phyloP scores from a whole-genome alignment of 1,284 basidiomycete genomes.

The Ganoderma resinaceum region DNA sequence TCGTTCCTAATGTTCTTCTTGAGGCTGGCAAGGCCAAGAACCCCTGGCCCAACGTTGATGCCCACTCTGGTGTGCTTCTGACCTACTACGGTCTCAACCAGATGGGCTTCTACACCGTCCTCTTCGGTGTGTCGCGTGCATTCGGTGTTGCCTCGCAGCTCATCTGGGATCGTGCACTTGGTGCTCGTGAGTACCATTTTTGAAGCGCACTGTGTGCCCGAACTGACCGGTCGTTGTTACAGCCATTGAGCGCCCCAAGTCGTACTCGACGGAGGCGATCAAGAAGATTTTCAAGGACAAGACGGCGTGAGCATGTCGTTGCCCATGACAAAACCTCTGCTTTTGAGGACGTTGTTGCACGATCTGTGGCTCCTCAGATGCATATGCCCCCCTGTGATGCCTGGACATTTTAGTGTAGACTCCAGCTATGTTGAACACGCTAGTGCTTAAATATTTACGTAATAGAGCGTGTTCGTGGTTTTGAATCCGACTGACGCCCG shows the following conservation, averaged over 20 bases:
- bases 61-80: conserved; percentile 94
- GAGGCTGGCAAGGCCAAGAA: conserved; percentile 96
- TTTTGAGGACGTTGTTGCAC: conserved; percentile 8
- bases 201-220: not conserved
- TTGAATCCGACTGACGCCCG: conserved; percentile 15
- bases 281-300: conserved; percentile 75
- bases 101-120: conserved; percentile 95
- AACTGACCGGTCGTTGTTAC: conserved; percentile 19
- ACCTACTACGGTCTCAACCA: conserved; percentile 90
- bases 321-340: conserved; percentile 13
- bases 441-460: conserved; percentile 27
- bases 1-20: conserved; percentile 92
- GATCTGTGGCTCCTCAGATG: not conserved
- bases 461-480: conserved; percentile 20
- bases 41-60: conserved; percentile 95
- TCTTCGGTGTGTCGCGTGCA: conserved; percentile 96
- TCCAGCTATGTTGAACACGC: conserved; percentile 7
- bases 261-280: conserved; percentile 81
- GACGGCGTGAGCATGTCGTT: conserved; percentile 35
- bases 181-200: conserved; percentile 71
- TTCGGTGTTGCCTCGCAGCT: conserved; percentile 91
- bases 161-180: conserved; percentile 96
- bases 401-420: conserved; percentile 22
- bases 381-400: not conserved
- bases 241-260: conserved; percentile 90